Evolutionary conservation across 306 rosid species (phyloP), one percentile per base, ranked within the genome.

Genomic region (Cucurbita moschata): DNA sequence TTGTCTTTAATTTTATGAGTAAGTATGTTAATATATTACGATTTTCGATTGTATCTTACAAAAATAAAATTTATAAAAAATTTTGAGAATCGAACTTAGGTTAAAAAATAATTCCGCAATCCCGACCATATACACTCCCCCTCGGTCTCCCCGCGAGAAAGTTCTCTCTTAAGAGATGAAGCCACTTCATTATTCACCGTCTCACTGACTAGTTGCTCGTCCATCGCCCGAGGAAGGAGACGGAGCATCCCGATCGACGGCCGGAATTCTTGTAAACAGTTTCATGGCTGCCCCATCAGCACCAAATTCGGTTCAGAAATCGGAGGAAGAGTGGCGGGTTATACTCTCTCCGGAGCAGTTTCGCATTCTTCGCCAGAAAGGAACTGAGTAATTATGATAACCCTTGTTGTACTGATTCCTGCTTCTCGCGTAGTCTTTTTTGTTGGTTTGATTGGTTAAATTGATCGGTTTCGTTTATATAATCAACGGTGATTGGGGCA

Each of bases 281-380:
- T 1, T 21, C n/a, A 81, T 79, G 85, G 84, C 88, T n/a, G 63
- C 73, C 16, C 50, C 73, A 49, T 14, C 73, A 7, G 73, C 86
- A 53, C 50, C 88, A 4, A 57, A 77, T 3, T 55, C 80, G 54
- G 74, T 85, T 72, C 81, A 84, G 76, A 88, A 91, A 75, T 12
- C 92, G 18, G 92, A 88, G 81, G 92, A 88, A 57, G 96, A 88
- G 30, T 88, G 96, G 96, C 86, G 61, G 46, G 89, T 80, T 52
- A 47, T 90, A 77, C 96, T 92, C 77, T 87, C 96, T 15, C 92
- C 96, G 1, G 91, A 88, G 23, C 96, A 92, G 85, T 92, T 92
- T 79, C 75, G 86, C 75, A 92, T 92, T 81, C 87, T 92, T 51
- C 96, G 96, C 30, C 75, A 84, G 82, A 90, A 92, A 73, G 92